Conservation (phyloP, 1,284 basidiomycete species). For the Ustilago loliicola region DNA sequence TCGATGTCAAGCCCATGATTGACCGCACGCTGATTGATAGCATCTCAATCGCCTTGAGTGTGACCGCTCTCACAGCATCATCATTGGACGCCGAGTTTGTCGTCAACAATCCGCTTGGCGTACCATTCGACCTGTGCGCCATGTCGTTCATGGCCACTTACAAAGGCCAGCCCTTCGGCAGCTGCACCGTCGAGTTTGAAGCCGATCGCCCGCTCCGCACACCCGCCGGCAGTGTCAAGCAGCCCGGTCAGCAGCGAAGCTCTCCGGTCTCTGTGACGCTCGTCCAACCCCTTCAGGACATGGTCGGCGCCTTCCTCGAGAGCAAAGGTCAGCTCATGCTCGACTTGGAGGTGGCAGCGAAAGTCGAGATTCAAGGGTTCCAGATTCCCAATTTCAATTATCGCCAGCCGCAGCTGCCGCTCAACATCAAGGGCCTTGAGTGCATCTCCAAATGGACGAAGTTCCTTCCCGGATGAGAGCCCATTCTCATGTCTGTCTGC, state of each 20-base stretch:
- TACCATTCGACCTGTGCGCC: conserved; percentile 54
- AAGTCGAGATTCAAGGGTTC: conserved; percentile 56
- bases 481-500: neutral
- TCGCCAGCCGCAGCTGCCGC: conserved; percentile 52
- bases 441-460: conserved; percentile 54
- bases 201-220: conserved; percentile 40
- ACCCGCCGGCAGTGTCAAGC: conserved; percentile 43
- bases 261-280: conserved; percentile 47
- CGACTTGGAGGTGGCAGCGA: conserved; percentile 55
- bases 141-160: conserved; percentile 58
- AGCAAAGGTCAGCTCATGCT: conserved; percentile 57
- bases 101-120: conserved; percentile 59
- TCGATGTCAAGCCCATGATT: conserved; percentile 59
- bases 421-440: conserved; percentile 55
- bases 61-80: conserved; percentile 54
- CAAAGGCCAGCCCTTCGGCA: conserved; percentile 56
- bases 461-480: conserved; percentile 30
- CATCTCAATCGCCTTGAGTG: conserved; percentile 58
- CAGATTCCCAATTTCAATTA: conserved; percentile 57
- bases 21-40: conserved; percentile 58
- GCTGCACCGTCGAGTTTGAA: conserved; percentile 38
- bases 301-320: conserved; percentile 56
- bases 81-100: conserved; percentile 57
- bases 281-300: conserved; percentile 54
- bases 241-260: conserved; percentile 36